Evolutionary conservation across 2,329 filamentous ascomycete genomes (phyloP), one percentile per base, ranked within the genome.

Genomic region (Pseudogymnoascus verrucosus): DNA sequence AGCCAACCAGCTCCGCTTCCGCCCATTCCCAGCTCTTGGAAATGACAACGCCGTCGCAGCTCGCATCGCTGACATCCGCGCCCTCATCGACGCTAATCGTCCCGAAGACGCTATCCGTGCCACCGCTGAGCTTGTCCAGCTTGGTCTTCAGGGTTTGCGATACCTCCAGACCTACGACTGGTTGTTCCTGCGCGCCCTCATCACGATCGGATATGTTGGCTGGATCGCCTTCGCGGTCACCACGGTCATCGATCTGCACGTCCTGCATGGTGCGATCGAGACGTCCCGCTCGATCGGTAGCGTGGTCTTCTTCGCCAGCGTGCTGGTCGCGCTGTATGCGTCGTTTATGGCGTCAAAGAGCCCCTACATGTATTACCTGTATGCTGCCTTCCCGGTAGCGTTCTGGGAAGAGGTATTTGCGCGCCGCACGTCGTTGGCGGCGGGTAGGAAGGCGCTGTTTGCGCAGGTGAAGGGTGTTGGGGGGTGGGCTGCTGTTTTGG

Each of bases 91-190:
- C 12, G 76, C 77, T 8, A 86, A 84, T 6, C 80, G 84, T 54
- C 87, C 87, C 67, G 86, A 93, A 64, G 84, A 90, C 69, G 91
- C 93, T 1, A 96, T 98, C 69, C 80, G 85, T 64, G 84, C 90
- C 70, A 91, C 90, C 1, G 86, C 89, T 44, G 84, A 86, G 28
- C 80, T 99, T 12, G 89, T 98, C 65, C 83, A 89, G 65, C 78
- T 90, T 61, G 89, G 86, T 1, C 81, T 99, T 1, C 84, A 91
- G 66, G 95, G 95, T 6, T 79, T 99, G 65, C 85, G 95, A 61
- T 99, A 99, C 74, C 82, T 99, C 26, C 95, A 99, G 76, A 99
- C 93, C 0, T 99, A 99, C 71, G 95, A 99, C 77, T 99, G 95
- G 95, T 81, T 99, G 2, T 99, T 99, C 76, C 78, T 99, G 37